Evolutionary conservation across 768 basidiomycete species (phyloP).

Genomic region (Rhizopogon sp.): DNA sequence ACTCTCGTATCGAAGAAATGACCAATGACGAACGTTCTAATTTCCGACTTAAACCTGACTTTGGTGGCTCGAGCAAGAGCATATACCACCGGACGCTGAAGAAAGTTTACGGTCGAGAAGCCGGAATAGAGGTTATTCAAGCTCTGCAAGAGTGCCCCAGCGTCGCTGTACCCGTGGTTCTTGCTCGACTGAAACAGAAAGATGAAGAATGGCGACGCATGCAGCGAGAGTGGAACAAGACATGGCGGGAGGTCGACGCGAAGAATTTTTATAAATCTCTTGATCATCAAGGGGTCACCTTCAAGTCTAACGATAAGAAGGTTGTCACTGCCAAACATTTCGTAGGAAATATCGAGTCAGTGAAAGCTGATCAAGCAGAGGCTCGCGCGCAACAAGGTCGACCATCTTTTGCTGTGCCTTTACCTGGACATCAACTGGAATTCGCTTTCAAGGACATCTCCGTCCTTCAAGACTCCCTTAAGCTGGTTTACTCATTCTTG

Average conservation of each 20-base stretch:
- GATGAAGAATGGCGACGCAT: constrained; percentile 97
- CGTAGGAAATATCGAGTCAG: constrained; percentile 69
- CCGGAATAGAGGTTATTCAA: constrained; percentile 68
- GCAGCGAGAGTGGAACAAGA: constrained; percentile 92
- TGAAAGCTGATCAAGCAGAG: constrained; percentile 55
- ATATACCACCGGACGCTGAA: constrained; percentile 92
- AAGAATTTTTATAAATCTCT: constrained; percentile 98
- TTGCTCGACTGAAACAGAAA: constrained; percentile 84
- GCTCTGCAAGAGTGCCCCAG: constrained; percentile 90
- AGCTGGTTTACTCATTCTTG: constrained; percentile 86
- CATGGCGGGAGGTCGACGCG: constrained; percentile 94
- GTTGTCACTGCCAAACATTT: constrained; percentile 81
- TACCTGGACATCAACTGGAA: constrained; percentile 68
- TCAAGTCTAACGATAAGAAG: constrained; percentile 97
- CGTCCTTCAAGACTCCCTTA: constrained; percentile 84
- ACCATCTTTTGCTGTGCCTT: constrained; percentile 39
- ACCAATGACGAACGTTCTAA: constrained; percentile 74
- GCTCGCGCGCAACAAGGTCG: constrained; percentile 20
- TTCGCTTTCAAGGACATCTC: constrained; percentile 73
- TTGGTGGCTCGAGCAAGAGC: constrained; percentile 83
- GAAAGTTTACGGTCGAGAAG: constrained; percentile 86
- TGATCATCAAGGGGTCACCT: constrained; percentile 91
- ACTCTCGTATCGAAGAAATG: constrained; percentile 84
- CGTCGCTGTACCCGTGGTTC: constrained; percentile 87
- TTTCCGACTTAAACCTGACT: constrained; percentile 80